These are phyloP conservation scores for Yamadazyma paraphyllophila DNA, from an alignment of 805 yeast genomes.

Conservation along the genomic window DNA sequence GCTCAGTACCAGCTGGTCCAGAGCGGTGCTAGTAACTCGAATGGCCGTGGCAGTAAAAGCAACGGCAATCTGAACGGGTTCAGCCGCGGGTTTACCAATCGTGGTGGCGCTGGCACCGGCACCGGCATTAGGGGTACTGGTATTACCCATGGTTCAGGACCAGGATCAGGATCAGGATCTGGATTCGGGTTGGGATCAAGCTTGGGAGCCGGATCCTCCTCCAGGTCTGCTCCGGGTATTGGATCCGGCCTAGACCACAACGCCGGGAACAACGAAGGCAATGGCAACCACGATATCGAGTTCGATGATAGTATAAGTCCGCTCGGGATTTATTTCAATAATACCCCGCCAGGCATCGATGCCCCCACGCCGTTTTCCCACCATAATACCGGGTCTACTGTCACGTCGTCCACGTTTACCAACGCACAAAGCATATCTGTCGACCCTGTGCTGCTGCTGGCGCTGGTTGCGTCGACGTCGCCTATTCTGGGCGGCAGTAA, in stretches of 20 bases:
- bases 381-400: neutral
- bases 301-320: slow-evolving; percentile 2
- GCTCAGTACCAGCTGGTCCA: slow-evolving; percentile 57
- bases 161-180: too few species aligned
- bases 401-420: neutral
- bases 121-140: neutral
- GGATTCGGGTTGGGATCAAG: too few species aligned
- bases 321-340: neutral
- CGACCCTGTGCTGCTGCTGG: slow-evolving; percentile 3
- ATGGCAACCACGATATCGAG: neutral
- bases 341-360: neutral
- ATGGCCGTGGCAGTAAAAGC: neutral
- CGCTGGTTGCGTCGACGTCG: neutral
- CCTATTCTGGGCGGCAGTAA: neutral
- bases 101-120: neutral
- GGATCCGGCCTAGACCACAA: neutral
- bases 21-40: neutral
- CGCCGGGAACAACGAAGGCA: neutral
- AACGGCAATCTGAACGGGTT: neutral
- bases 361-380: neutral
- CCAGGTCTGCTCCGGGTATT: neutral
- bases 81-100: neutral
- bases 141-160: too few species aligned
- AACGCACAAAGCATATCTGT: neutral
- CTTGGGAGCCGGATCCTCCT: too few species aligned